Base-by-base conservation (phyloP, 2,329 filamentous ascomycete species). In the Verticillium klebahnii region DNA sequence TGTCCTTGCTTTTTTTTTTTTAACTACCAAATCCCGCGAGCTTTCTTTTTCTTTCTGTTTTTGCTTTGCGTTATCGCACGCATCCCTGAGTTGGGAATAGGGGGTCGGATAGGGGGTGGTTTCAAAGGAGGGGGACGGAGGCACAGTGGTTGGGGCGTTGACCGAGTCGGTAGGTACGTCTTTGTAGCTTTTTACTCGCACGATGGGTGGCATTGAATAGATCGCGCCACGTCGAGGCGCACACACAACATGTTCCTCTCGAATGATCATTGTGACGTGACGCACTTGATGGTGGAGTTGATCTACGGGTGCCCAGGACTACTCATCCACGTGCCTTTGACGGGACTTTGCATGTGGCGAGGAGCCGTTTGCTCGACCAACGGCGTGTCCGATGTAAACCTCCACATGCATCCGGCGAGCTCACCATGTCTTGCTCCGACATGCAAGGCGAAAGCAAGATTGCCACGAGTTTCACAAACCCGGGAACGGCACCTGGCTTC, bases 1-100 rank as follows among this genome's bases (percentile, higher is more conserved):
- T 76, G 64, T 57, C 60, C 31, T 32, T 56, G 29, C 31, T 34
- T 56, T 57, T 56, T 17, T 59, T 57, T 57, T 25, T 29, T 29
- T 6, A 5, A 29, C 29, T 6, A 29, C 29, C 29, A 29, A 29
- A 6, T 62, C 56, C 62, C 9, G 6, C 52, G 14, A 55, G 8
- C 11, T n/a, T 56, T 56, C 25, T 56, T 56, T 56, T 25, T 17
- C 14, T 34, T 56, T 34, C 11, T 17, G 12, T 56, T 9, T 32
- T 55, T 55, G 54, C 54, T 56, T 56, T 52, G 45, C 45, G 45
- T 23, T 8, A 25, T 14, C n/a, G 23, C 19, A 19, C 45, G 45
- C n/a, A 52, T 52, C 9, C 45, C 19, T 3, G 9, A 52, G 45
- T 11, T 52, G 45, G 45, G 45, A 52, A 52, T 52, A 52, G 45